phyloP scores from a whole-genome alignment of 495 filamentous ascomycete species.

The Cenococcum geophilum region DNA sequence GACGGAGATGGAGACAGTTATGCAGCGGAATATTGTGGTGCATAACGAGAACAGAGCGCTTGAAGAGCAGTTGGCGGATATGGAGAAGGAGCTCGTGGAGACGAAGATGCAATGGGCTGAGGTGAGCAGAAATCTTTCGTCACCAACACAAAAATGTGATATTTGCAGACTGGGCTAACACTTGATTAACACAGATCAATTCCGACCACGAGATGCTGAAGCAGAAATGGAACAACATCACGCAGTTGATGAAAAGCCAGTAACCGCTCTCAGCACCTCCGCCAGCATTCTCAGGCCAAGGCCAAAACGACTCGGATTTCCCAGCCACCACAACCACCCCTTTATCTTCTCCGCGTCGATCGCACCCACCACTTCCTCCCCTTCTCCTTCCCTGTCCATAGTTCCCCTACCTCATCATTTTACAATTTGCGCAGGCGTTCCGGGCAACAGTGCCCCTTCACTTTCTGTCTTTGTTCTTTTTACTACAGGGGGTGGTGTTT shows the following conservation, averaged over 20 bases:
- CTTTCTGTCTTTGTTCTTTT: too few relatives aligned
- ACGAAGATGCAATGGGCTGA: conserved; percentile 94
- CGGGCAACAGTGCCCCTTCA: too few relatives aligned
- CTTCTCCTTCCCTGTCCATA: too few relatives aligned
- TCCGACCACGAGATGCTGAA: conserved; percentile 38
- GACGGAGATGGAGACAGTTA: conserved; percentile 83
- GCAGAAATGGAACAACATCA: conserved; percentile 37
- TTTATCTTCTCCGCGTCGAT: too few relatives aligned
- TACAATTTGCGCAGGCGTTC: too few relatives aligned
- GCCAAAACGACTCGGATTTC: too few relatives aligned
- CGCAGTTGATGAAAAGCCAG: conserved; percentile 31
- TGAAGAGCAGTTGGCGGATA: conserved; percentile 86
- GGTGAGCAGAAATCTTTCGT: conserved; percentile 50
- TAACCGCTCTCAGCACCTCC: background rate
- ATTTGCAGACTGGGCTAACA: background rate
- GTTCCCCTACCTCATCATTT: too few relatives aligned
- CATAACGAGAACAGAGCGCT: conserved; percentile 86
- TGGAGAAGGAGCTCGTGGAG: conserved; percentile 88
- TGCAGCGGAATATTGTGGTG: conserved; percentile 87
- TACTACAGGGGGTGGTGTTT: too few relatives aligned
- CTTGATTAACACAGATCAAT: conserved; percentile 32
- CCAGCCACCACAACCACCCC: too few relatives aligned
- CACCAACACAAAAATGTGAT: background rate
- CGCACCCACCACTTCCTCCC: too few relatives aligned
- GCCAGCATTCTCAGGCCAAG: background rate